Base-by-base conservation (phyloP, 495 filamentous ascomycete genomes). In the Penicillium nucicola region DNA sequence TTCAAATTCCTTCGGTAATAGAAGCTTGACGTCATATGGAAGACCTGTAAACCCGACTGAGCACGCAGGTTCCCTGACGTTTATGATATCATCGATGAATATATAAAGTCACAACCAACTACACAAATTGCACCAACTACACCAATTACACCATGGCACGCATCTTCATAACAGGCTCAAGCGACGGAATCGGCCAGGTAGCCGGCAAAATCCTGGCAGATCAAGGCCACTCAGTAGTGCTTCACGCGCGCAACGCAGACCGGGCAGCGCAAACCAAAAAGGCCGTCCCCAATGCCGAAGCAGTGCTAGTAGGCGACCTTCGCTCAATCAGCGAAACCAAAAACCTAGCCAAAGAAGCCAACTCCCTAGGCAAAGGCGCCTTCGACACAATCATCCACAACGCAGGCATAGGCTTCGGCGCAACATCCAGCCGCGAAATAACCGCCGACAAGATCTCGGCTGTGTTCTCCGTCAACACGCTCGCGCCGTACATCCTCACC, bases 341-440 rank as follows among this genome's bases (percentile, higher is more conserved):
- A 53, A 58, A 65, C 2, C 69, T 84, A 1, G 79, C 79, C 2
- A 50, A 66, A 22, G 60, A 79, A 31, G 75, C 79, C 19, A 79
- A 81, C 56, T 60, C 65, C 32, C 58, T 65, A 0, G 42, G 48
- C 22, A 33, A 20, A 6, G 74, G 73, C 1, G 68, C 70, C 8
- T 82, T 79, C 67, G 81, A 84, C 51, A 64, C 71, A 17, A 72
- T 84, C 20, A 70, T 84, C 19, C 82, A 84, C 65, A 84, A 83
- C 51, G 80, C 81, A n/a, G 78, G 76, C 28, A 68, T 77, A 5
- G 71, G 73, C 1, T 69, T 62, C 15, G 68, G 70, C 18, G 35
- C 45, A 3, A 69, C 66, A 3, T 64, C 66, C 14, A 62, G 55
- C 9, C 49, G 53, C 0, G 64, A 67, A 42, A 67, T 65, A 14